Conservation (phyloP, 2,329 filamentous ascomycete species). For the Penicillium verrucosum region DNA sequence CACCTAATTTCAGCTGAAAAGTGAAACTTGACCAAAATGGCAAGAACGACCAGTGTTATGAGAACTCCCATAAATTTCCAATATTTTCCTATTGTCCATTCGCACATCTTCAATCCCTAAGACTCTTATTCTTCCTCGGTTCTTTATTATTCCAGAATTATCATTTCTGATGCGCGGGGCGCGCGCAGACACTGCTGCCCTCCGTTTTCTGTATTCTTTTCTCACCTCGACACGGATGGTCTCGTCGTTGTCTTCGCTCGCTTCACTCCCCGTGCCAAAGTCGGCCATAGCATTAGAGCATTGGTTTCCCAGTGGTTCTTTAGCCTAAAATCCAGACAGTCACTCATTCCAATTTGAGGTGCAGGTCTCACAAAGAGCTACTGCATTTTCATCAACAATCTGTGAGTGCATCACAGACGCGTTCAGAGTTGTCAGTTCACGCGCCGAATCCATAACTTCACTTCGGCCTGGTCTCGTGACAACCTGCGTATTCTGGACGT, state of each 20-base stretch:
- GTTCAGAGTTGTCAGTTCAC: background rate
- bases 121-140: background rate
- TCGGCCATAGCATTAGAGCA: background rate
- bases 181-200: background rate
- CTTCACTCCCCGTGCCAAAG: background rate
- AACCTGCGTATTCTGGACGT: background rate
- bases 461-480: background rate
- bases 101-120: conserved; percentile 5
- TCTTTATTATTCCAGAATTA: conserved; percentile 2
- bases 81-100: background rate
- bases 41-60: background rate
- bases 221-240: background rate
- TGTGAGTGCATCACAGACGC: background rate
- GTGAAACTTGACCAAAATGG: conserved; percentile 1
- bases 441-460: background rate
- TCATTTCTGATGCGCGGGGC: background rate
- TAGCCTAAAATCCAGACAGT: background rate
- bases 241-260: conserved; percentile 1
- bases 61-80: background rate
- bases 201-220: background rate
- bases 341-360: background rate
- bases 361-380: too few species aligned
- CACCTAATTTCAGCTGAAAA: background rate
- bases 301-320: background rate
- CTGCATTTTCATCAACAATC: background rate